Evolutionary conservation across 2,329 filamentous ascomycete genomes (phyloP).

Genomic region (Pestalotiopsis sp.): DNA sequence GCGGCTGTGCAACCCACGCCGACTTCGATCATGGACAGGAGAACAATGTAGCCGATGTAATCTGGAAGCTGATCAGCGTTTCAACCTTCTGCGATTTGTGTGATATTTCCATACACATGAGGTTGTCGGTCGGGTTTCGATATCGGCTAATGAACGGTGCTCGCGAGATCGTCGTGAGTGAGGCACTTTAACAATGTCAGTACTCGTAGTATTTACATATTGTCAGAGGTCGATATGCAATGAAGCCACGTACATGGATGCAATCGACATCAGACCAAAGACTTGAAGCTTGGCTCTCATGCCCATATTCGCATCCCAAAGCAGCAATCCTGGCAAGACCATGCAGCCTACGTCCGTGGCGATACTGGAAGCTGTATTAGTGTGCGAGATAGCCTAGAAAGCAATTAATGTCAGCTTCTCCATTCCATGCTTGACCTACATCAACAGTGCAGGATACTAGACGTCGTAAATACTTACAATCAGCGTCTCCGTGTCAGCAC

Average conservation of each 20-base stretch:
- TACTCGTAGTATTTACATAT: background rate
- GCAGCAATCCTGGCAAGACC: background rate
- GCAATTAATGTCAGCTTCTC: background rate
- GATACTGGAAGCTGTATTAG: background rate
- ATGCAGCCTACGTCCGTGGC: constrained; percentile 7
- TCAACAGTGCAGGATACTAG: too few relatives aligned
- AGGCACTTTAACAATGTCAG: constrained; percentile 14
- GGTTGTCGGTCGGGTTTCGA: background rate
- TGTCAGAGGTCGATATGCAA: too few relatives aligned
- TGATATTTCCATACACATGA: constrained; percentile 15
- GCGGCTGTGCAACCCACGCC: constrained; percentile 18
- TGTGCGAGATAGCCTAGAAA: background rate
- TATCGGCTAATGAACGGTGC: constrained; percentile 15
- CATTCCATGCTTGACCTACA: background rate
- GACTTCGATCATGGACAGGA: constrained; percentile 18
- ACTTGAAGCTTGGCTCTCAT: background rate
- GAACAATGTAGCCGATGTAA: constrained; percentile 12
- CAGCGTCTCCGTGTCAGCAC: background rate
- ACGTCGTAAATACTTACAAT: background rate
- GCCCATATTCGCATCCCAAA: constrained; percentile 2
- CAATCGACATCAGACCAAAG: constrained; percentile 1
- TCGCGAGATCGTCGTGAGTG: constrained; percentile 18
- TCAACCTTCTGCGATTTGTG: background rate
- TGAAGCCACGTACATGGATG: constrained; percentile 33
- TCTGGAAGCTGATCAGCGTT: constrained; percentile 6